Conservation (phyloP, 2,329 filamentous ascomycete species). For the Emmonsiellopsis sp. region DNA sequence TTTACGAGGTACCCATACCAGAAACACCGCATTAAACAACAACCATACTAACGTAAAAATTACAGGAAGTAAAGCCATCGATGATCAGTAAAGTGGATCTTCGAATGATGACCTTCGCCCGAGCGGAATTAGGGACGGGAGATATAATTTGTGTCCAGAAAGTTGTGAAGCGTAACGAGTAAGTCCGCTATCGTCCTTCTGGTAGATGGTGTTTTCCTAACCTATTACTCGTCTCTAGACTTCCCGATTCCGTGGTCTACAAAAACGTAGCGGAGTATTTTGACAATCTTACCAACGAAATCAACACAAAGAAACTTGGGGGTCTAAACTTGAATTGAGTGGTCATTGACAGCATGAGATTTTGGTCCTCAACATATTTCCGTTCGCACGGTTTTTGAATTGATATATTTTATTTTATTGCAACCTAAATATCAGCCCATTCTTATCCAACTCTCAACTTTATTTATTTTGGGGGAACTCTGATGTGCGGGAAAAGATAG, state of each 20-base stretch:
- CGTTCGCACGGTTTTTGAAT: no score
- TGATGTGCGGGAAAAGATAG: no score
- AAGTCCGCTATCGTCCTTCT: background rate
- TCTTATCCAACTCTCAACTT: no score
- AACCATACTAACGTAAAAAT: background rate
- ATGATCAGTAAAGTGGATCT: background rate
- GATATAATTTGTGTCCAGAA: slow-evolving; percentile 1
- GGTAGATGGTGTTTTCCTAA: no score
- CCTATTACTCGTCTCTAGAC: background rate
- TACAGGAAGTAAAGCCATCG: background rate
- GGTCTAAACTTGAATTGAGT: no score
- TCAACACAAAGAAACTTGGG: background rate
- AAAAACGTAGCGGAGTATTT: background rate
- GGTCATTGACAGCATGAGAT: no score
- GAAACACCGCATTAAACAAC: background rate
- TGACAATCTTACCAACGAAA: slow-evolving; percentile 1
- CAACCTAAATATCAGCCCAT: no score
- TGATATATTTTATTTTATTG: no score
- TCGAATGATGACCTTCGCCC: background rate
- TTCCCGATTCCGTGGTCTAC: background rate
- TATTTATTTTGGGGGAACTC: no score
- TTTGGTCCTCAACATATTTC: no score
- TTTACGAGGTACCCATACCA: background rate
- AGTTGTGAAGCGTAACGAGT: background rate
- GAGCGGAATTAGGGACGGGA: background rate